Evolutionary conservation across 2,329 filamentous ascomycete genomes (phyloP).

Genomic region (Clarireedia monteithiana): DNA sequence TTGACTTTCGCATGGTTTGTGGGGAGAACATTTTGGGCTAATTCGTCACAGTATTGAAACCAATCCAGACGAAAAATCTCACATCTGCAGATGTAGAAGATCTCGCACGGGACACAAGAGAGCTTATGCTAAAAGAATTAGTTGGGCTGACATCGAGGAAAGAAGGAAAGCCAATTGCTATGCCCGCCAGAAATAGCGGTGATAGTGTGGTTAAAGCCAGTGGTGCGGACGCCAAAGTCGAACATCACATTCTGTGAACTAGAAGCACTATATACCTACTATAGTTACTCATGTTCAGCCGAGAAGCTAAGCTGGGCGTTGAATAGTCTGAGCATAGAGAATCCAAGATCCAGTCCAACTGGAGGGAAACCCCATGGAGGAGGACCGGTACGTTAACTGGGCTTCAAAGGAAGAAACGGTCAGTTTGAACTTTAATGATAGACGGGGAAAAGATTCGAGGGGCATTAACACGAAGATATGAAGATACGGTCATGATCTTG

Average conservation of each 20-base stretch:
- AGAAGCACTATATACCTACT: too few species aligned
- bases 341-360: too few species aligned
- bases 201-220: conserved; percentile 25
- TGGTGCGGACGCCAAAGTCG: conserved; percentile 18
- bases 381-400: too few species aligned
- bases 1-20: neutral
- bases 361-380: too few species aligned
- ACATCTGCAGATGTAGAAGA: conserved; percentile 70
- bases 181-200: conserved; percentile 17
- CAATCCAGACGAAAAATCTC: conserved; percentile 68
- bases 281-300: too few species aligned
- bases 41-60: conserved; percentile 57
- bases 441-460: too few species aligned
- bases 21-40: conserved; percentile 7
- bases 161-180: conserved; percentile 32
- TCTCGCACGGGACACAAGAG: conserved; percentile 58
- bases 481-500: too few species aligned
- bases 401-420: too few species aligned
- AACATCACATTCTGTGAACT: conserved; percentile 4
- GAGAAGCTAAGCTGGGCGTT: too few species aligned
- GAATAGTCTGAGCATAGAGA: too few species aligned
- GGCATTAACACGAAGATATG: too few species aligned
- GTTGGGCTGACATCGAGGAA: conserved; percentile 44
- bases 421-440: too few species aligned
- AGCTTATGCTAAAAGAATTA: conserved; percentile 67